Percentiles rank a stretch among this genome's conserved stretches.
Evolutionary conservation across 192 early-diverging fungal genomes (phyloP).

Genomic region (Phycomyces blakesleeanus): DNA sequence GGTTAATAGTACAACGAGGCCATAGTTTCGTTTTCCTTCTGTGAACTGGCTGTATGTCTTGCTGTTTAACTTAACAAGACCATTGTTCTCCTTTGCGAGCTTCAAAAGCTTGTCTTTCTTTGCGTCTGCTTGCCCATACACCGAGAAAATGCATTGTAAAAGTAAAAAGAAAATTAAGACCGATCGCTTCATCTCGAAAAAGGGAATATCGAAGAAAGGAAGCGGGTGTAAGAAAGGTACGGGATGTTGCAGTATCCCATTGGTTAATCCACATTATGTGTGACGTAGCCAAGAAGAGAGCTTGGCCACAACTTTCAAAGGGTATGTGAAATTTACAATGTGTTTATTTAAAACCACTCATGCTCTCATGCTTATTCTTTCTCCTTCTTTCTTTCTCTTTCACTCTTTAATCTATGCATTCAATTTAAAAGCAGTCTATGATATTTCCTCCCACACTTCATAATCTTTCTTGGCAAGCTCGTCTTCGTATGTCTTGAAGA

Average conservation of each 20-base stretch:
- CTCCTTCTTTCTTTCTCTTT: not conserved
- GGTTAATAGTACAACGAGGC: slow-evolving; percentile 63
- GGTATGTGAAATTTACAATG: too few species aligned
- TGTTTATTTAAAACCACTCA: too few species aligned
- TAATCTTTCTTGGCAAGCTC: slow-evolving; percentile 58
- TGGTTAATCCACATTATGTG: too few species aligned
- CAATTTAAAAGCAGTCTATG: slow-evolving; percentile 6
- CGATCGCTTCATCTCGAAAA: slow-evolving; percentile 8
- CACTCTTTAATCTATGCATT: not conserved
- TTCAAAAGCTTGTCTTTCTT: slow-evolving; percentile 19
- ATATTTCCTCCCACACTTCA: slow-evolving; percentile 30
- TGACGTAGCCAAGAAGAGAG: too few species aligned
- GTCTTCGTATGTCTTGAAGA: slow-evolving; percentile 58
- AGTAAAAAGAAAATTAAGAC: slow-evolving; percentile 6
- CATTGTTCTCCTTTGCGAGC: slow-evolving; percentile 23
- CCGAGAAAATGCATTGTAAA: slow-evolving; percentile 8
- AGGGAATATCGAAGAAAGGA: not conserved
- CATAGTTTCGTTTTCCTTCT: slow-evolving; percentile 65
- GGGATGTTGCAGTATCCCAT: not conserved
- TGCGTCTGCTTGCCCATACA: slow-evolving; percentile 14
- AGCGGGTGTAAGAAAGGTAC: not conserved
- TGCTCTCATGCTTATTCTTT: too few species aligned
- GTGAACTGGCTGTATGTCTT: slow-evolving; percentile 52
- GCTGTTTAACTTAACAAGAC: slow-evolving; percentile 54
- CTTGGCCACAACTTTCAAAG: too few species aligned